A percentile compares a stretch with the other conserved stretches of the same genome.
Conservation (phyloP, 805 yeast genomes). For the Metschnikowia dekortorum region DNA sequence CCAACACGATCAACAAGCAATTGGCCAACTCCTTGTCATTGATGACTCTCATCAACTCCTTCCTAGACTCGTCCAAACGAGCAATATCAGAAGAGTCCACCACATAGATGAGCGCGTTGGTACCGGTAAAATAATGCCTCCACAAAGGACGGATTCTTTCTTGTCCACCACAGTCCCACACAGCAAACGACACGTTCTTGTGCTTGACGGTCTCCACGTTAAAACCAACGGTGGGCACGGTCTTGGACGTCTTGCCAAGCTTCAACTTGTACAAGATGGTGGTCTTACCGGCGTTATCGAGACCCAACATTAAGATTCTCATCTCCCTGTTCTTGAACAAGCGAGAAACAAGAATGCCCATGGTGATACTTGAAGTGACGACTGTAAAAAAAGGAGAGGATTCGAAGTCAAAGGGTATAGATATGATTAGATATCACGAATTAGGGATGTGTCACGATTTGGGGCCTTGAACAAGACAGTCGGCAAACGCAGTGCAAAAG, state of each 20-base stretch:
- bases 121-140: slow-evolving; percentile 94
- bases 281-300: slow-evolving; percentile 92
- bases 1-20: slow-evolving; percentile 77
- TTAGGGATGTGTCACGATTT: neutral
- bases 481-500: neutral
- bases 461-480: neutral
- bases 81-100: slow-evolving; percentile 75
- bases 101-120: slow-evolving; percentile 87
- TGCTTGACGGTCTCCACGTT: slow-evolving; percentile 84
- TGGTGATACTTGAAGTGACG: neutral
- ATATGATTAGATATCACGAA: neutral
- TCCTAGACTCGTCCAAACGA: slow-evolving; percentile 72
- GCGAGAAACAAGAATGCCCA: slow-evolving; percentile 25
- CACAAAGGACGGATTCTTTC: slow-evolving; percentile 87
- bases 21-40: slow-evolving; percentile 80
- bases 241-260: slow-evolving; percentile 58
- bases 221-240: slow-evolving; percentile 93
- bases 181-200: slow-evolving; percentile 77
- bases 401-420: neutral
- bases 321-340: slow-evolving; percentile 83
- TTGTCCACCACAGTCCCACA: slow-evolving; percentile 97
- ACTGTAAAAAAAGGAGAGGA: neutral
- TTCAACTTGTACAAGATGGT: slow-evolving; percentile 81
- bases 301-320: slow-evolving; percentile 88
- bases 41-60: slow-evolving; percentile 71